Conservation (phyloP, 2,329 filamentous ascomycete genomes). For the Neofusicoccum ribis region DNA sequence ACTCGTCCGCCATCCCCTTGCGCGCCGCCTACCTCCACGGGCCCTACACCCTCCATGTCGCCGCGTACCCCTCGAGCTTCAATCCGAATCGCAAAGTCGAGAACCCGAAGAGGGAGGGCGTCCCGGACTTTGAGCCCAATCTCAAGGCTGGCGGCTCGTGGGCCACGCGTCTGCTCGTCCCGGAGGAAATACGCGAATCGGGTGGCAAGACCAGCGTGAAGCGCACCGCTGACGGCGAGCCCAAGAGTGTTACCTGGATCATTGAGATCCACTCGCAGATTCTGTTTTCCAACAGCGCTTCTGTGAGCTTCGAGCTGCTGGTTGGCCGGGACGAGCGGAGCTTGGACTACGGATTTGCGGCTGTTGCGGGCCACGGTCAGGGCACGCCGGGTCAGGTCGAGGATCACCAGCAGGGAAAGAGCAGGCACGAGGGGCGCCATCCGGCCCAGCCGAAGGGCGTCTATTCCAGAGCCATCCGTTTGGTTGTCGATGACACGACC, state of each 20-base stretch:
- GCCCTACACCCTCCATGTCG: conserved; percentile 85
- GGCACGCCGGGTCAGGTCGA: conserved; percentile 66
- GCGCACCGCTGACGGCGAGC: conserved; percentile 34
- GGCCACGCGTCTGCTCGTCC: conserved; percentile 77
- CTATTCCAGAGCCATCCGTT: conserved; percentile 75
- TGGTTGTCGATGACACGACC: conserved; percentile 84
- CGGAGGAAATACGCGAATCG: conserved; percentile 70
- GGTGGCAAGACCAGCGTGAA: conserved; percentile 50
- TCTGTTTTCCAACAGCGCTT: conserved; percentile 85
- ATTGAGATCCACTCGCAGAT: conserved; percentile 91
- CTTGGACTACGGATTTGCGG: conserved; percentile 64
- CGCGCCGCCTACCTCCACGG: conserved; percentile 96
- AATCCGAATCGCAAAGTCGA: conserved; percentile 78
- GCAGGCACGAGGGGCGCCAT: conserved; percentile 57
- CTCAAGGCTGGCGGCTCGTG: conserved; percentile 91
- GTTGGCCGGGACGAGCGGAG: conserved; percentile 85
- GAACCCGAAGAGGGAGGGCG: conserved; percentile 67
- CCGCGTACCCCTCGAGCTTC: conserved; percentile 81
- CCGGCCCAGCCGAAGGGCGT: conserved; percentile 70
- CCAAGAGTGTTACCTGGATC: conserved; percentile 74
- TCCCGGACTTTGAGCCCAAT: conserved; percentile 92
- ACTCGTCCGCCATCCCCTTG: conserved; percentile 84
- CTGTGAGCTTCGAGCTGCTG: conserved; percentile 83
- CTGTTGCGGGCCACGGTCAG: conserved; percentile 52
- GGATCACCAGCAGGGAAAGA: conserved; percentile 70